Evolutionary conservation across 2,329 filamentous ascomycete genomes (phyloP).

Genomic region (Cladosporium austrohemisphaericum): DNA sequence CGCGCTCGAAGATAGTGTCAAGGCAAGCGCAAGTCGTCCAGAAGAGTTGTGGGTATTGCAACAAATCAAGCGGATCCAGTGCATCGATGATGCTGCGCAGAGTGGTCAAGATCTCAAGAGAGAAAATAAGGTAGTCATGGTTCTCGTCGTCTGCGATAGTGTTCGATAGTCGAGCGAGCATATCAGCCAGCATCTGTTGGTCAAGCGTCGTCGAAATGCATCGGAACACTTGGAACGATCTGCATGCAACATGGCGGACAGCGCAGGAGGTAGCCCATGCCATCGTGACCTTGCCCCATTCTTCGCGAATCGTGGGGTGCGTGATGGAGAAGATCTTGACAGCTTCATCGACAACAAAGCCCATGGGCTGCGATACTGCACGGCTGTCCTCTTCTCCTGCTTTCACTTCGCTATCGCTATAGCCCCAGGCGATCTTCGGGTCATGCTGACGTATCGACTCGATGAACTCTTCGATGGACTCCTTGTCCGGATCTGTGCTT

Average conservation of each 20-base stretch:
- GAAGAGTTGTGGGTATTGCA: conserved; percentile 92
- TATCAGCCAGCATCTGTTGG: conserved; percentile 91
- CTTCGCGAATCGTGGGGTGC: conserved; percentile 81
- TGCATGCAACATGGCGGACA: conserved; percentile 88
- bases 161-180: conserved; percentile 91
- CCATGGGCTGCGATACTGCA: conserved; percentile 83
- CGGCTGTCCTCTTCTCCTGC: conserved; percentile 60
- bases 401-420: conserved; percentile 85
- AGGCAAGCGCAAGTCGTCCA: conserved; percentile 97
- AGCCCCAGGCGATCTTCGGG: conserved; percentile 81
- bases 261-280: conserved; percentile 97
- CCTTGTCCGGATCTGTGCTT: conserved; percentile 61
- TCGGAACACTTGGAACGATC: conserved; percentile 95
- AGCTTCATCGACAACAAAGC: conserved; percentile 74
- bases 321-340: conserved; percentile 80
- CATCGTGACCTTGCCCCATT: conserved; percentile 85
- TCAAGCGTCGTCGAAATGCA: conserved; percentile 89
- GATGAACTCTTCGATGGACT: conserved; percentile 80
- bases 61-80: conserved; percentile 70
- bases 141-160: conserved; percentile 91
- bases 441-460: conserved; percentile 84
- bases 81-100: conserved; percentile 87
- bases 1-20: conserved; percentile 92
- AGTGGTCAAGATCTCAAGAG: conserved; percentile 95
- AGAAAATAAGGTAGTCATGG: conserved; percentile 88